Percentiles rank a stretch among this genome's conserved stretches.
These are phyloP conservation scores for Ichthyophthirius multifiliis DNA, from an alignment of 169 alveolate species.

Conservation along the genomic window DNA sequence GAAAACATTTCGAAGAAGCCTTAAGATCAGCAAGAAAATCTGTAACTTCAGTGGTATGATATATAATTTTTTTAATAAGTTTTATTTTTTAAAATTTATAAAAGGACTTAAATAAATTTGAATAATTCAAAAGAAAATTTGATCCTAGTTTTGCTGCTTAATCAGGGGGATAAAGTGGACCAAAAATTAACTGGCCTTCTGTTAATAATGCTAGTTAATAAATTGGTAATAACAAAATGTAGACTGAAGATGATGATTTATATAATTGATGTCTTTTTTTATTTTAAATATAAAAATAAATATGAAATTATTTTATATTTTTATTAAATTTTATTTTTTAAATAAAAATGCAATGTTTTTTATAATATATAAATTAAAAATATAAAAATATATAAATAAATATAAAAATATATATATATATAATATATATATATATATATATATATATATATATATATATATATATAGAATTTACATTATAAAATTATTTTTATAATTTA, in stretches of 20 bases:
- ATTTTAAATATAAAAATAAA: too few species aligned
- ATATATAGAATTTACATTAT: too few species aligned
- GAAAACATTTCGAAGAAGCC: slow-evolving; percentile 99
- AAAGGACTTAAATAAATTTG: slow-evolving; percentile 82
- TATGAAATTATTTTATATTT: too few species aligned
- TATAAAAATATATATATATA: too few species aligned
- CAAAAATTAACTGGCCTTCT: slow-evolving; percentile 92
- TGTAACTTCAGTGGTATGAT: slow-evolving; percentile 90
- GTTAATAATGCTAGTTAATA: background rate
- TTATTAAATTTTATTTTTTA: too few species aligned
- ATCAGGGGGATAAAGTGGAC: slow-evolving; percentile 86
- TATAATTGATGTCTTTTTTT: background rate
- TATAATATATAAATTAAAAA: too few species aligned
- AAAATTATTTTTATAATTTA: too few species aligned
- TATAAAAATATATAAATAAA: too few species aligned
- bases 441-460: too few species aligned
- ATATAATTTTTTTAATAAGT: background rate
- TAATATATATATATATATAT: too few species aligned
- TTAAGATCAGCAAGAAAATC: slow-evolving; percentile 97
- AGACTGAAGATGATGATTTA: slow-evolving; percentile 6
- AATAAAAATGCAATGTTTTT: too few species aligned
- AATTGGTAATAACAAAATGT: background rate
- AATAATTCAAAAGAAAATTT: slow-evolving; percentile 96
- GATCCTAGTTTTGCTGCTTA: slow-evolving; percentile 97
- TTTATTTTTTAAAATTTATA: slow-evolving; percentile 3